Evolutionary conservation across 495 filamentous ascomycete species (phyloP).

Genomic region (Podospora pseudoanserina): DNA sequence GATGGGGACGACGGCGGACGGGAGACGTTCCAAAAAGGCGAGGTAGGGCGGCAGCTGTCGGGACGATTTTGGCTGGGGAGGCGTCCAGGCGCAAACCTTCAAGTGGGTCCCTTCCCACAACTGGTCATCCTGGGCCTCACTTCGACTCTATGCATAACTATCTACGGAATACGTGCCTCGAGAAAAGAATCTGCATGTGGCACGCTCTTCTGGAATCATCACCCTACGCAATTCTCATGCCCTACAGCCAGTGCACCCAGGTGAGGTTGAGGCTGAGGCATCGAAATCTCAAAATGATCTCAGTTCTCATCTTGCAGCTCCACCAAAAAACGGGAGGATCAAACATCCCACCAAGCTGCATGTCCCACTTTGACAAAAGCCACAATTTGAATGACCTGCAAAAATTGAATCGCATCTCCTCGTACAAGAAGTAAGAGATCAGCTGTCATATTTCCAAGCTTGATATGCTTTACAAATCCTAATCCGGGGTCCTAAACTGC

Average conservation of each 20-base stretch:
- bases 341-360: background rate
- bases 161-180: background rate
- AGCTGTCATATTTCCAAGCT: background rate
- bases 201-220: background rate
- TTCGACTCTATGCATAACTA: background rate
- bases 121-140: conserved; percentile 9
- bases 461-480: background rate
- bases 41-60: conserved; percentile 33
- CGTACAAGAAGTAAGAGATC: background rate
- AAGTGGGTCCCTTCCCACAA: conserved; percentile 14
- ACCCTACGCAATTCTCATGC: background rate
- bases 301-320: background rate
- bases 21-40: conserved; percentile 31
- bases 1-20: conserved; percentile 29
- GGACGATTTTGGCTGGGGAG: conserved; percentile 26
- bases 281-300: background rate
- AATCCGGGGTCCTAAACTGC: background rate
- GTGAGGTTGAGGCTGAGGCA: conserved; percentile 2
- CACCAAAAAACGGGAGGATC: background rate
- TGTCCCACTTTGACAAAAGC: background rate
- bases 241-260: background rate
- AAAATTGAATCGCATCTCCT: background rate
- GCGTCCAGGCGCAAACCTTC: conserved; percentile 20
- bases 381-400: background rate
- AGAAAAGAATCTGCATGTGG: background rate